Base-by-base conservation (phyloP, 2,329 filamentous ascomycete genomes). In the Fusarium sterilihyphosum region DNA sequence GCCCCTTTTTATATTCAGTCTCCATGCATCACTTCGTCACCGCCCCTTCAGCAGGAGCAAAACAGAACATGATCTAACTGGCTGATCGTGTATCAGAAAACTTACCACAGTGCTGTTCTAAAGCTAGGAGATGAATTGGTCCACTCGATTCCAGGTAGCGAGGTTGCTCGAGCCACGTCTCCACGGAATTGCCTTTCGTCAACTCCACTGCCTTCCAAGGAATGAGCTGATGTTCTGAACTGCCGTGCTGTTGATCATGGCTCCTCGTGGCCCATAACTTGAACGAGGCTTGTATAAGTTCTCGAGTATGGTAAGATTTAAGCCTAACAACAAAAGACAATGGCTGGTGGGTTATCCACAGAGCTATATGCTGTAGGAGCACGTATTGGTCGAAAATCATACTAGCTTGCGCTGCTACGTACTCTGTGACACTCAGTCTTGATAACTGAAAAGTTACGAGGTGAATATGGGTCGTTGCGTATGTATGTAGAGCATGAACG, bases 181-280 rank as follows among this genome's bases (percentile, higher is more conserved):
- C n/a, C n/a, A 44, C 41, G n/a, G n/a, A 8, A 44, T 44, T 44
- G n/a, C 41, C n/a, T 24, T 24, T 24, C 10, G n/a, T 44, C 2
- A 24, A 44, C n/a, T 24, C 41, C 41, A 17, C n/a, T n/a, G n/a
- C 11, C 41, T 24, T 12, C 4, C 6, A 10, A 44, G n/a, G 41
- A 44, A 44, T 18, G 16, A 24, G 14, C n/a, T 44, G n/a, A 44
- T 22, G 6, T 5, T 44, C 14, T 9, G 6, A 44, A 24, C n/a
- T 44, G n/a, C 41, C 41, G n/a, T 44, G 41, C n/a, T 18, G 2
- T 44, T 18, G n/a, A 7, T 12, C 11, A 4, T 4, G 1, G 6
- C 1, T 44, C 9, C 16, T 44, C 4, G 1, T 44, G 41, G 5
- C 10, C 16, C 7, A 18, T 8, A 8, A 0, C 2, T 18, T 44